phyloP scores from a whole-genome alignment of 306 rosid genomes.

The Corylus americana region DNA sequence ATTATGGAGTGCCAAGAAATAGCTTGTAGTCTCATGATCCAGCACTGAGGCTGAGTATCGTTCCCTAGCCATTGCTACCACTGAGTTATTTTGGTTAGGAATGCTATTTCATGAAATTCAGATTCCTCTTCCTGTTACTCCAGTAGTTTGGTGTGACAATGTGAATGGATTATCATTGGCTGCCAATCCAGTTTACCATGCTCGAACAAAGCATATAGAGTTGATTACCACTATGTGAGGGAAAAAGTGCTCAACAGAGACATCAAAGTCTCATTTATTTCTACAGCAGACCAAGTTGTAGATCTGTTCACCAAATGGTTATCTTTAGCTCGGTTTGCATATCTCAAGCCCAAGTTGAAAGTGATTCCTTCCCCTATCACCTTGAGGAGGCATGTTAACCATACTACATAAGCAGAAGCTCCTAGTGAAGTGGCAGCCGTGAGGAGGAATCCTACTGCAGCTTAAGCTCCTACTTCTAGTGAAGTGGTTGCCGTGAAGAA shows the following conservation, averaged over 20 bases:
- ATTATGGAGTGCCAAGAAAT: not conserved
- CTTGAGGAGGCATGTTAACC: too few relatives aligned
- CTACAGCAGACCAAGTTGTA: not conserved
- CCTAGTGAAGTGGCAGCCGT: too few relatives aligned
- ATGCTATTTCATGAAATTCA: not conserved
- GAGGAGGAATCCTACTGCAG: too few relatives aligned
- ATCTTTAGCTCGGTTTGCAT: accelerated
- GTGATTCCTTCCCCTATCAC: too few relatives aligned
- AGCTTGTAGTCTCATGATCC: not conserved
- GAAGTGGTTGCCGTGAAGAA: too few relatives aligned
- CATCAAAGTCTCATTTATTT: too few relatives aligned
- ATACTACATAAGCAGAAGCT: too few relatives aligned
- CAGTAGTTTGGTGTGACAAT: not conserved
- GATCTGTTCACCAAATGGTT: not conserved
- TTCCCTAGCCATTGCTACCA: not conserved
- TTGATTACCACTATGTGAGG: not conserved
- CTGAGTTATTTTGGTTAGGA: not conserved
- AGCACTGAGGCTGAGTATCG: not conserved
- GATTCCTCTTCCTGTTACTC: not conserved
- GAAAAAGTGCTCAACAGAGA: not conserved
- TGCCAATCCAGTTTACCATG: not conserved
- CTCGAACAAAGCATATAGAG: not conserved
- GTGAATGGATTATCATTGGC: not conserved
- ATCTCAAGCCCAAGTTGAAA: too few relatives aligned
- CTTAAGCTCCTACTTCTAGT: too few relatives aligned